phyloP scores from a whole-genome alignment of 345 rosid species.

The Kandelia obovata region DNA sequence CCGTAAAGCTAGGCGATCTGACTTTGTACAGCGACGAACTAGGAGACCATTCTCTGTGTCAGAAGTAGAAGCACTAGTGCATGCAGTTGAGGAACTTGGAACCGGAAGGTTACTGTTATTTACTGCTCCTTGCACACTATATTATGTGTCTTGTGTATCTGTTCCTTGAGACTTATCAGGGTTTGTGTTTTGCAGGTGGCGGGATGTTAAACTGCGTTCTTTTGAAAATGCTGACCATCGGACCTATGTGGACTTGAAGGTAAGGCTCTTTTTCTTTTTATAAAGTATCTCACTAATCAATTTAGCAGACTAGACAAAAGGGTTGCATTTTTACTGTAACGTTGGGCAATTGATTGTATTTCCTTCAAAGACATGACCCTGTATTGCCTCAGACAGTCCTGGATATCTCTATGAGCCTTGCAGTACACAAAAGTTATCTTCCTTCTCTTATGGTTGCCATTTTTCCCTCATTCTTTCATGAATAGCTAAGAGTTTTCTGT shows the following conservation, averaged over 20 bases:
- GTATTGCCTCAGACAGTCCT: too few species aligned
- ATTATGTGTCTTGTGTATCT: neutral
- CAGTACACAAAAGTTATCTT: too few species aligned
- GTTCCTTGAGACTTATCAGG: neutral
- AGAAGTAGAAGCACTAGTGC: constrained; percentile 93
- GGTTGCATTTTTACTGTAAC: too few species aligned
- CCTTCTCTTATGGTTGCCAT: too few species aligned
- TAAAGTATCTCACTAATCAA: neutral
- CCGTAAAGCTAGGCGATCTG: constrained; percentile 65
- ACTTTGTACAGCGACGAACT: constrained; percentile 80
- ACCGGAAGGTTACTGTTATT: constrained; percentile 70
- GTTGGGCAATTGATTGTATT: too few species aligned
- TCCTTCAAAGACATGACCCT: too few species aligned
- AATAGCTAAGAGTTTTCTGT: neutral
- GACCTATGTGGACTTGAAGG: constrained; percentile 88
- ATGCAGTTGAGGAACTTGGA: constrained; percentile 87
- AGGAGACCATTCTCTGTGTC: constrained; percentile 95
- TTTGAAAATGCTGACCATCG: constrained; percentile 71
- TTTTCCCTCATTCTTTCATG: neutral
- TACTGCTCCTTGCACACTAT: neutral
- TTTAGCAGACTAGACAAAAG: too few species aligned
- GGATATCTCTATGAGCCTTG: too few species aligned
- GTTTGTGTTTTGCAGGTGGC: constrained; percentile 62
- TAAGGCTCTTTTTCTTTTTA: constrained; percentile 11
- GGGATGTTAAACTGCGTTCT: constrained; percentile 69